A percentile compares a stretch with the other conserved stretches of the same genome.
Evolutionary conservation across 2,329 filamentous ascomycete species (phyloP).

Genomic region (Fusarium sp.): DNA sequence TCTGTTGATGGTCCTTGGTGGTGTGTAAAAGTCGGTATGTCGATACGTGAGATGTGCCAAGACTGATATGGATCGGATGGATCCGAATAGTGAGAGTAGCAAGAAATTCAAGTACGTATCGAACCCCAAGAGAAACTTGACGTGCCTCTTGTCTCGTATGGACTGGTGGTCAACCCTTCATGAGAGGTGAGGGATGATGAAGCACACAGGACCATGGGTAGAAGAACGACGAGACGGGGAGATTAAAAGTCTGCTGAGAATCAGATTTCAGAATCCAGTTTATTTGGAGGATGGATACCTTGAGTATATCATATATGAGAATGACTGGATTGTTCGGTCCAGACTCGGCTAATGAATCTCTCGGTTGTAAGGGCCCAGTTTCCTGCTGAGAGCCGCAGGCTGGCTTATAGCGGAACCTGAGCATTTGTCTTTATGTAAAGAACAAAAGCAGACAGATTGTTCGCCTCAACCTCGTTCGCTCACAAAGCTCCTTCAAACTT

Average conservation of each 20-base stretch:
- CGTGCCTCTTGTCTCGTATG: background rate
- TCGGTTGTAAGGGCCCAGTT: constrained; percentile 38
- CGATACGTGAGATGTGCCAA: background rate
- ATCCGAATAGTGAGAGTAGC: background rate
- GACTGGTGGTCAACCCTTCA: background rate
- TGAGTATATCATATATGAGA: constrained; percentile 32
- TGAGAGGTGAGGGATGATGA: background rate
- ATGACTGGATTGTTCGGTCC: constrained; percentile 35
- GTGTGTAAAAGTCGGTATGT: background rate
- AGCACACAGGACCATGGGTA: background rate
- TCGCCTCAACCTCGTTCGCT: background rate
- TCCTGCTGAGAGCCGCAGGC: constrained; percentile 9
- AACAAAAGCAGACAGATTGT: background rate
- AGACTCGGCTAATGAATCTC: constrained; percentile 40
- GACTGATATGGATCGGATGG: background rate
- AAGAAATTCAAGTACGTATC: background rate
- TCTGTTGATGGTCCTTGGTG: background rate
- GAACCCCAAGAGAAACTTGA: background rate
- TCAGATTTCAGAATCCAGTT: background rate
- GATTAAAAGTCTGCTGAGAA: background rate
- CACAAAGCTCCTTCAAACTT: constrained; percentile 16
- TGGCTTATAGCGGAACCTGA: background rate
- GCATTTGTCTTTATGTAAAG: background rate
- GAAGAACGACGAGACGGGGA: background rate
- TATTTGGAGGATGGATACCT: constrained; percentile 6